Evolutionary conservation across 1,284 basidiomycete species (phyloP).

Genomic region (Phellopilus nigrolimitatus): DNA sequence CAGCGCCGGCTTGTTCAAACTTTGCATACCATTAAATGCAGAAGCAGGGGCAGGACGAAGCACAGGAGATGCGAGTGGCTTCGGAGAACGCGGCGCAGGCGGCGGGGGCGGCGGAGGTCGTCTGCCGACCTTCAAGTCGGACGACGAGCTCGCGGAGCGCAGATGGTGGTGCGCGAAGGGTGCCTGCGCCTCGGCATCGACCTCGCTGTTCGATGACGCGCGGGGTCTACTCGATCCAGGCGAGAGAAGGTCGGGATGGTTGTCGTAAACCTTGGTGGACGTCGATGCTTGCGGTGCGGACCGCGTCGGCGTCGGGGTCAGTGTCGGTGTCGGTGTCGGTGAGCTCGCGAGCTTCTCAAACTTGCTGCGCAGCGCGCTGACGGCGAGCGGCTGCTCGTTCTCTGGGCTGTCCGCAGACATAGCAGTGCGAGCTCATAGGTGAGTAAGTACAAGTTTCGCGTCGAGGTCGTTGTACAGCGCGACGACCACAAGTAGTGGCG

Average conservation of each 20-base stretch:
- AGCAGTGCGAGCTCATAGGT: conserved; percentile 9
- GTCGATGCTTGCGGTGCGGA: background rate
- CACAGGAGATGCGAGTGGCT: conserved; percentile 32
- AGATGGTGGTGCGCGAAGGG: conserved; percentile 29
- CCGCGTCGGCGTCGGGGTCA: conserved; percentile 23
- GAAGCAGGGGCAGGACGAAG: conserved; percentile 38
- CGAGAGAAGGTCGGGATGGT: conserved; percentile 21
- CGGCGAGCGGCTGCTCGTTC: conserved; percentile 40
- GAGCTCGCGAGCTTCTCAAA: conserved; percentile 45
- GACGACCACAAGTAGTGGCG: background rate
- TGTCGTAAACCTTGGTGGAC: conserved; percentile 20
- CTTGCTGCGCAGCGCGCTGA: conserved; percentile 59
- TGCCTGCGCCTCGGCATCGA: conserved; percentile 22
- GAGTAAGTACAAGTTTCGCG: background rate
- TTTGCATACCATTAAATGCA: conserved; percentile 38
- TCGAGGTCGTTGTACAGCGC: background rate
- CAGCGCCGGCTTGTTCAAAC: conserved; percentile 25
- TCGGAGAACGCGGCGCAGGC: conserved; percentile 33
- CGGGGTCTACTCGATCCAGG: conserved; percentile 35
- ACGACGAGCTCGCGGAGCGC: conserved; percentile 44
- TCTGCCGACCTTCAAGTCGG: conserved; percentile 45
- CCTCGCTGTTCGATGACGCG: conserved; percentile 33
- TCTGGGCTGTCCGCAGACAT: conserved; percentile 17
- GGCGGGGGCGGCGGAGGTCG: conserved; percentile 59
- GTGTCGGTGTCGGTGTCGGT: conserved; percentile 19